A percentile compares a stretch with the other conserved stretches of the same genome.
Evolutionary conservation across 495 filamentous ascomycete species (phyloP).

Genomic region (Hypoxylon subgilvum): DNA sequence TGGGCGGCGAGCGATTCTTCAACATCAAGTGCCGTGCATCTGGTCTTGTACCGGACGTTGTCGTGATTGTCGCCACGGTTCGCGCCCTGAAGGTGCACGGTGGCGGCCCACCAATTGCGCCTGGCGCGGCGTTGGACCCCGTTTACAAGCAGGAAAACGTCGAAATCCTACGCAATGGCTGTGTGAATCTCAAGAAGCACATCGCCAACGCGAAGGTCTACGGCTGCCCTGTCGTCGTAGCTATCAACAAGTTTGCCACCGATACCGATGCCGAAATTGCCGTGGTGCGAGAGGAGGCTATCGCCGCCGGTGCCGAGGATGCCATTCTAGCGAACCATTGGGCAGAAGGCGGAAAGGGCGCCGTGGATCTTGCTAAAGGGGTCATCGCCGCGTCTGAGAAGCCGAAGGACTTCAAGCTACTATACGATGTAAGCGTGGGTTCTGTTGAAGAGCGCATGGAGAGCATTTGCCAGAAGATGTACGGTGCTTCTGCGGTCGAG

Average conservation of each 20-base stretch:
- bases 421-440: conserved; percentile 77
- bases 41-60: conserved; percentile 87
- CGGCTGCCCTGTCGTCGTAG: conserved; percentile 94
- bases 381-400: conserved; percentile 83
- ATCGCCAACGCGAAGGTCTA: conserved; percentile 86
- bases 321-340: conserved; percentile 95
- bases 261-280: conserved; percentile 93
- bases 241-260: conserved; percentile 93
- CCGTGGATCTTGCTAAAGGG: conserved; percentile 84
- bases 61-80: conserved; percentile 94
- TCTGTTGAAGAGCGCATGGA: conserved; percentile 89
- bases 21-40: conserved; percentile 99
- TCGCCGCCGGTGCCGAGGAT: conserved; percentile 91
- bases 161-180: conserved; percentile 85
- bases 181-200: conserved; percentile 93
- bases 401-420: conserved; percentile 86
- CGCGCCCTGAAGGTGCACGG: conserved; percentile 96
- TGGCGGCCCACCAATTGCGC: conserved; percentile 87
- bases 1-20: conserved; percentile 99
- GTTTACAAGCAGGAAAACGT: conserved; percentile 93
- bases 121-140: conserved; percentile 79
- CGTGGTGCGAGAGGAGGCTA: conserved; percentile 84
- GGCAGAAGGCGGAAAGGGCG: conserved; percentile 93
- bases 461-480: conserved; percentile 89
- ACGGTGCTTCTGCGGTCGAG: conserved; percentile 87